Evolutionary conservation across 73 alveolate genomes (phyloP), one percentile per base, ranked within the genome.

Genomic region (Diophrys appendiculata): DNA sequence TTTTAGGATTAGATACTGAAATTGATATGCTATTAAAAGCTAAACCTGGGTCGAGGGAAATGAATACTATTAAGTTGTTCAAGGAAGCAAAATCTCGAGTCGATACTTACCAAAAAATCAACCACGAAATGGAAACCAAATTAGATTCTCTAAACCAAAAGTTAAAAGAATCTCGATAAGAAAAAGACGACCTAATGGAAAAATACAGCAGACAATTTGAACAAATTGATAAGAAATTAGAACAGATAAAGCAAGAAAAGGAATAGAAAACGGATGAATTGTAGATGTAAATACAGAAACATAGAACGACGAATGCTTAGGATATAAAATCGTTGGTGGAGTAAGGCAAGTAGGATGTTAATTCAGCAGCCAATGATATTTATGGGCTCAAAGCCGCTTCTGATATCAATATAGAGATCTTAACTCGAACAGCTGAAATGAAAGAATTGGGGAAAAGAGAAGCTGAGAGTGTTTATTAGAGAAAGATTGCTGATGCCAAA

Each of bases 191-290:
- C 54, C 75, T 67, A 18, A 67, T 67, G 26, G 53, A 18, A 3
- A 67, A 67, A 67, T 67, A 67, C 75, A 67, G 54, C 11, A 60
- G 31, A 5, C 75, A 67, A 28, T 67, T 67, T 67, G 75, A 67
- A 3, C 18, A 23, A 25, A 67, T 67, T 11, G 75, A 67, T 3
- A 5, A 26, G 26, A 67, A 67, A 29, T 5, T 67, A 67, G 54
- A 23, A 3, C 2, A 29, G 26, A 23, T 67, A 23, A 27, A 67
- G 75, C 23, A 23, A 23, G 75, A 67, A 3, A 67, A 43, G 60
- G 60, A 43, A 43, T 5, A 43, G n/a, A 11, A 43, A 5, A 43
- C 5, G 18, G 60, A 43, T 5, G 18, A 43, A 43, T 18, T 43
- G 18, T 18, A 43, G 18, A 43, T 5, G 5, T 43, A 43, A 43